Evolutionary conservation across 805 yeast genomes (phyloP), one percentile per base, ranked within the genome.

Genomic region (Maudiozyma turicensis): DNA sequence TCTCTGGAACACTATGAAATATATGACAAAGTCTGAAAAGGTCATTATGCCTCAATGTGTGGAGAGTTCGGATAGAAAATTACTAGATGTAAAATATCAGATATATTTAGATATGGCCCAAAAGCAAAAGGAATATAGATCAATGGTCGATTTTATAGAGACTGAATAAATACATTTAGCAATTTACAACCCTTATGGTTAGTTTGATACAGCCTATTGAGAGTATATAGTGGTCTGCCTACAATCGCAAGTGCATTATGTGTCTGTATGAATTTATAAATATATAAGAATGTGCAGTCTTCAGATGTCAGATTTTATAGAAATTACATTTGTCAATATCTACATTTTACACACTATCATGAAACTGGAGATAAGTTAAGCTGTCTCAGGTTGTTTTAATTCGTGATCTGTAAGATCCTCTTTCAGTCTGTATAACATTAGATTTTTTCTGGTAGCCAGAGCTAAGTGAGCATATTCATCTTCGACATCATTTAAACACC

Each of bases 71-170:
- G 95, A 87, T 66, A 74, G 88, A 58, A 72, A 73, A 56, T 72
- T 93, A 52, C 74, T 93, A 64, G 70, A 77, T 51, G 84, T 83
- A 39, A 93, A 93, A 69, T 93, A 88, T 72, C 77, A 80, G 67
- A 78, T 91, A 42, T 89, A 88, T 75, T 71, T 87, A 49, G 96
- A 91, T 61, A 93, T 87, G 78, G 88, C 95, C 43, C 78, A 72
- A 56, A 76, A 84, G 31, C 98, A 93, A 68, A 82, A 76, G 59
- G 78, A 74, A 58, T 91, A 87, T 69, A 77, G 98, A 64, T 66
- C 70, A 28, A 63, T 78, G 71, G 88, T 91, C 43, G 86, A 81
- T 55, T 65, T 70, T 66, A 43, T 32, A 33, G n/a, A 10, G 5
- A 7, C 13, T 14, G 8, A 14, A 14, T 20, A 43, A 10, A 31